These are phyloP conservation scores for Cryomyces antarcticus DNA, from an alignment of 495 filamentous ascomycete species.

Conservation along the genomic window DNA sequence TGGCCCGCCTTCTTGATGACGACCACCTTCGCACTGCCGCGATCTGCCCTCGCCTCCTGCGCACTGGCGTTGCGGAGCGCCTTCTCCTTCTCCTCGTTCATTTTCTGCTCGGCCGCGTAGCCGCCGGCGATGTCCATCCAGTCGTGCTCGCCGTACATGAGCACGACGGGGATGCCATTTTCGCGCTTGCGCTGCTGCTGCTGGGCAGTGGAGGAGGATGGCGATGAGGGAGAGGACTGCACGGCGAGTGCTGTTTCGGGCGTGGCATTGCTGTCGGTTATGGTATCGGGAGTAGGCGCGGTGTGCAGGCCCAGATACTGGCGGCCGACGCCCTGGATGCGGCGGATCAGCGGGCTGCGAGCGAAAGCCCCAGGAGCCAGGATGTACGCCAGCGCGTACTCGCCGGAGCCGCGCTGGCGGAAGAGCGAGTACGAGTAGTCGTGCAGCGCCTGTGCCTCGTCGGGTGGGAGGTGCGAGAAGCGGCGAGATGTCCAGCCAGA, in stretches of 20 bases:
- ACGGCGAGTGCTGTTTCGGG: neutral
- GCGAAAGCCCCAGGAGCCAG: slow-evolving; percentile 88
- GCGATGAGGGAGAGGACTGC: too few species aligned
- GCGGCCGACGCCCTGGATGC: slow-evolving; percentile 71
- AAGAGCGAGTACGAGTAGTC: slow-evolving; percentile 92
- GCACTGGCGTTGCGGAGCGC: slow-evolving; percentile 36
- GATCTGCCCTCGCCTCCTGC: slow-evolving; percentile 49
- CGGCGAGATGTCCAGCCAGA: slow-evolving; percentile 88
- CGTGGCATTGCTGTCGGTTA: neutral
- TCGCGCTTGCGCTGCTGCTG: slow-evolving; percentile 24
- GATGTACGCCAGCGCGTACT: slow-evolving; percentile 84
- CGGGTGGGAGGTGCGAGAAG: slow-evolving; percentile 67
- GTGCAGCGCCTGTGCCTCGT: slow-evolving; percentile 70
- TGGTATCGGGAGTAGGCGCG: slow-evolving; percentile 7
- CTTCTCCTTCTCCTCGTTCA: slow-evolving; percentile 43
- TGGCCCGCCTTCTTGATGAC: slow-evolving; percentile 71
- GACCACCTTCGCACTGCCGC: slow-evolving; percentile 63
- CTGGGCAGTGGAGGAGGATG: neutral
- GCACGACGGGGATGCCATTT: slow-evolving; percentile 61
- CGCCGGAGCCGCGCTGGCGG: slow-evolving; percentile 73
- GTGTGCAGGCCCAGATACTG: slow-evolving; percentile 13
- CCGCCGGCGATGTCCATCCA: slow-evolving; percentile 96
- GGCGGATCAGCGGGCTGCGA: slow-evolving; percentile 64
- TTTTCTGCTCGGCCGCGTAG: slow-evolving; percentile 56
- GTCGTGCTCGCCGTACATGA: slow-evolving; percentile 93